phyloP scores from a whole-genome alignment of 179 eudicot species.

The Actinidia arguta region DNA sequence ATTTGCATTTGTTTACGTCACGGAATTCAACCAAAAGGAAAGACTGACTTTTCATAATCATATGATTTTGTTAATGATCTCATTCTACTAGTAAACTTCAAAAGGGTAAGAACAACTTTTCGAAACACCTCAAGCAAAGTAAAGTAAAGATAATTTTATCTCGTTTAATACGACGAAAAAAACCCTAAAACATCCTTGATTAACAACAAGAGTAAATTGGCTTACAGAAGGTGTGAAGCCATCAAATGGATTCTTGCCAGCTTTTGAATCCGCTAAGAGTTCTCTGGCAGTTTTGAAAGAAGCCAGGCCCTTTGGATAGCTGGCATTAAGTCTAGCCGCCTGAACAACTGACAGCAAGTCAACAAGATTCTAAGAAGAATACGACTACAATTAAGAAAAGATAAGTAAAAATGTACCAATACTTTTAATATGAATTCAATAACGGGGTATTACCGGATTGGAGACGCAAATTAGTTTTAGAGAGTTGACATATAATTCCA shows the following conservation, averaged over 20 bases:
- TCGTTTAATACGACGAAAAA: neutral
- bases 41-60: neutral
- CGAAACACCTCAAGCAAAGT: neutral
- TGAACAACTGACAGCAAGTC: conserved; percentile 35
- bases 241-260: conserved; percentile 94
- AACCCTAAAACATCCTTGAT: neutral
- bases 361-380: neutral
- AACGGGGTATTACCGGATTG: neutral
- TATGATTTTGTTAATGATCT: neutral
- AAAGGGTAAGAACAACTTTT: neutral
- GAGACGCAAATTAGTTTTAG: neutral
- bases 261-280: conserved; percentile 90
- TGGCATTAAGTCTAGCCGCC: conserved; percentile 78
- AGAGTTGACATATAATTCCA: neutral
- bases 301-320: conserved; percentile 87
- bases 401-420: neutral
- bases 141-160: neutral
- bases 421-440: conserved; percentile 6
- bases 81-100: neutral
- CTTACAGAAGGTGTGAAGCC: conserved; percentile 97
- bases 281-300: conserved; percentile 82
- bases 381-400: neutral
- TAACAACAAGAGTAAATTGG: conserved; percentile 18
- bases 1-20: neutral
- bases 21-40: neutral